Evolutionary conservation across 2,329 filamentous ascomycete genomes (phyloP), one percentile per base, ranked within the genome.

Genomic region (Cladorrhinum sp.): DNA sequence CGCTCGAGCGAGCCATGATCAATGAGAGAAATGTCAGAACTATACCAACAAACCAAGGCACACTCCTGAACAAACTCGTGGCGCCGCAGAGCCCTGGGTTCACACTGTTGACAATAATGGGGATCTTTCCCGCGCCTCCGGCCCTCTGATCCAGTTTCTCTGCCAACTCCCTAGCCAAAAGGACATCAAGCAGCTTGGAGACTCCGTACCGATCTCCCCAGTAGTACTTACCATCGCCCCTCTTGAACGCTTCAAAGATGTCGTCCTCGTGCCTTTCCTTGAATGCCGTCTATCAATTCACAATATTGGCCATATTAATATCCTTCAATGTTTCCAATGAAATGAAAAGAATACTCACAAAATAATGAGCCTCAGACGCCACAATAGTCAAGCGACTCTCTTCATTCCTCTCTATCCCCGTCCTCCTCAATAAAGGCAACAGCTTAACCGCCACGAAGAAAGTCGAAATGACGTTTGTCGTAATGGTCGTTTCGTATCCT

Each of bases 381-480:
- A 80, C 75, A 6, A 79, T 67, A 2, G 70, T 68, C 2, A 81
- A 57, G 20, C 72, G 72, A 14, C 78, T 68, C 57, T 63, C 59
- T 1, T 53, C 56, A 24, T 61, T 61, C 16, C 14, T 23, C 39
- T 64, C 67, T 2, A 57, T 66, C 1, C 74, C 75, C 8, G 75
- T 76, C 12, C 68, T 68, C 20, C 73, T 72, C 65, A 83, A 63
- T 23, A 69, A 65, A 1, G 80, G 80, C 20, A 83, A 67, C 20
- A 81, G 64, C 55, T 76, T 62, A 10, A 82, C 48, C 0, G 75
- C 74, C 57, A 82, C 70, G 26, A 82, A 68, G 36, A 78, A 76
- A 0, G 77, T 82, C 2, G 73, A 74, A 36, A 83, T 69, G 18
- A 81, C 76, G 65, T 83, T 82, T 51, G 82, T 74, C 2, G 76